Evolutionary conservation across 805 yeast genomes (phyloP), one percentile per base, ranked within the genome.

Genomic region (Cyberlindnera mycetangii): DNA sequence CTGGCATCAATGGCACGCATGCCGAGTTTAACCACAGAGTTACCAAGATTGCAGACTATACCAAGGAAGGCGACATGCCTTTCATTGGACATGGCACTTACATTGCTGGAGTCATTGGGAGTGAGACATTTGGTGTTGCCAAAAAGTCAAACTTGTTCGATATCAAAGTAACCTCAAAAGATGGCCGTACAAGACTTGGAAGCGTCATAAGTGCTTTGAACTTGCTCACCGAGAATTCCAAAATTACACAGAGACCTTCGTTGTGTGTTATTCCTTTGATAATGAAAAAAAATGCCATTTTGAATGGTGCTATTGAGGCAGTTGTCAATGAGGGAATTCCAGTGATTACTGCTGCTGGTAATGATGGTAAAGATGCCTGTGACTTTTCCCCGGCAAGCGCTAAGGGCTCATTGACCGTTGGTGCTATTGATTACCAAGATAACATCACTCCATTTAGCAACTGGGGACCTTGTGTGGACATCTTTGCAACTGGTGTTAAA

Each of bases 361-460:
- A 76, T 53, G 69, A 65, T 30, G 65, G 63, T 32, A 54, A 52
- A 15, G 65, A 65, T 41, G 76, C 80, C 2, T 76, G 81, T 52
- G 50, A 58, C 5, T 66, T 56, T 37, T 72, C 78, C 17, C 81
- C 81, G 3, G 70, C 75, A 4, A 67, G 76, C 32, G 71, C 77
- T 3, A 69, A 66, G 7, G 72, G 72, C 28, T 85, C 88, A 0
- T 75, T 89, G 11, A 81, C 96, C 0, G 95, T 90, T 4, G 97
- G 97, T 1, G 92, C 97, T 3, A 78, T 88, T 38, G 90, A 89
- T 58, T 92, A 83, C 58, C 62, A 74, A n/a, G 60, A 88, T 56
- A 57, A 71, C 2, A 72, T 89, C 33, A 92, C 66, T 3, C 15
- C 49, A 1, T 62, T 62, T 36, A 59, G 63, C 21, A 75, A 76